A percentile compares a stretch with the other conserved stretches of the same genome.
phyloP scores from a whole-genome alignment of 495 filamentous ascomycete genomes.

The Podospora anserina region DNA sequence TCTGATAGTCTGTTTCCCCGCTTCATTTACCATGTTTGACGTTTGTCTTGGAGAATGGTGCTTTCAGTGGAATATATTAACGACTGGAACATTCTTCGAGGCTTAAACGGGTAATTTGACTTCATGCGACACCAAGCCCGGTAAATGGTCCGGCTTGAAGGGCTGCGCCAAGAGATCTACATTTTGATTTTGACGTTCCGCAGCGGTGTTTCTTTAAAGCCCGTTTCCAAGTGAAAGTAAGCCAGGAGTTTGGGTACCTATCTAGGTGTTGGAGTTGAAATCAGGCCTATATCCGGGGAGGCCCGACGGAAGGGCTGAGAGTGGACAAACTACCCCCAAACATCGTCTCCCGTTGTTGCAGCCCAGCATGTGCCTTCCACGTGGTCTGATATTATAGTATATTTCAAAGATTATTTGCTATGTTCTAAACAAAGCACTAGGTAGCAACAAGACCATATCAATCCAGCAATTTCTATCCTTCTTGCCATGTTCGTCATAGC shows the following conservation, averaged over 20 bases:
- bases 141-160: neutral
- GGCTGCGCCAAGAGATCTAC: neutral
- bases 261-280: neutral
- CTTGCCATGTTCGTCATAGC: too few relatives aligned
- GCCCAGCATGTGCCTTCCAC: neutral
- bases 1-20: neutral
- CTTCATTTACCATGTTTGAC: neutral
- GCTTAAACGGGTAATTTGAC: constrained; percentile 1
- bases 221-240: neutral
- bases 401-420: too few relatives aligned
- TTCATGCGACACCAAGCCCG: neutral
- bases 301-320: neutral
- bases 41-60: neutral
- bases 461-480: too few relatives aligned
- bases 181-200: neutral
- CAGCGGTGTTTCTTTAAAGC: neutral
- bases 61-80: neutral
- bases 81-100: neutral
- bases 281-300: neutral
- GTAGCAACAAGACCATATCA: too few relatives aligned
- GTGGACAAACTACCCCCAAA: neutral
- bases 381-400: neutral
- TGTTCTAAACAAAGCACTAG: too few relatives aligned
- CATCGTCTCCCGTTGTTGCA: neutral
- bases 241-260: too few relatives aligned